A percentile compares a stretch with the other conserved stretches of the same genome.
Conservation (phyloP, 2,329 filamentous ascomycete genomes). For the Colletotrichum orbiculare region DNA sequence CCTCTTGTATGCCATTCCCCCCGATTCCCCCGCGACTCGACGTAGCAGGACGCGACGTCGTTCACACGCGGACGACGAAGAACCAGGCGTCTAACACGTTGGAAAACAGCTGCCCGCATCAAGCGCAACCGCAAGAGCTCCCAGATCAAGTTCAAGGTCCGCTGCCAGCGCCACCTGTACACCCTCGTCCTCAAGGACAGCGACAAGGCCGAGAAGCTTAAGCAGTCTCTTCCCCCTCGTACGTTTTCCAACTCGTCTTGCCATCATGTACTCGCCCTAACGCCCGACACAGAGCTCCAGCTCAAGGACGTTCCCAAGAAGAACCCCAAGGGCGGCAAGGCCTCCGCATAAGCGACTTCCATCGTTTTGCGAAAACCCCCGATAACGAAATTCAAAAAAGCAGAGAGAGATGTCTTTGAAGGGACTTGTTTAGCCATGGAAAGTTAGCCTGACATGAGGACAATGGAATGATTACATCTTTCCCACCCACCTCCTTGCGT, state of each 20-base stretch:
- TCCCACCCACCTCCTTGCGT: conserved; percentile 2
- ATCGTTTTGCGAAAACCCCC: background rate
- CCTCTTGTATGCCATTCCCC: conserved; percentile 79
- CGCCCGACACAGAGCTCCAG: conserved; percentile 54
- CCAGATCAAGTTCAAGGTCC: conserved; percentile 99
- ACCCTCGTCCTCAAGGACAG: conserved; percentile 98
- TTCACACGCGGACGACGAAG: conserved; percentile 5
- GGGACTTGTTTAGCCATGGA: conserved; percentile 28
- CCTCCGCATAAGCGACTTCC: conserved; percentile 44
- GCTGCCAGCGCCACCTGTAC: conserved; percentile 96
- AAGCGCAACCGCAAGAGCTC: conserved; percentile 93
- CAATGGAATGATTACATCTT: conserved; percentile 27
- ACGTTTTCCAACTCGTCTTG: conserved; percentile 54
- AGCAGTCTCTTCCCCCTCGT: conserved; percentile 98
- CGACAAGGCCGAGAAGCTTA: conserved; percentile 99
- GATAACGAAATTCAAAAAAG: conserved; percentile 18
- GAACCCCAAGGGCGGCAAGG: conserved; percentile 54
- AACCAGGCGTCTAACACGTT: conserved; percentile 44
- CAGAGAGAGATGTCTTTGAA: conserved; percentile 23
- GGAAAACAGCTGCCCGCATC: conserved; percentile 79
- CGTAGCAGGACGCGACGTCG: conserved; percentile 1
- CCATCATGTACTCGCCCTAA: background rate
- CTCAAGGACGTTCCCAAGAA: conserved; percentile 69
- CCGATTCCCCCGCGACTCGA: background rate
- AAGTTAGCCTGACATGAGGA: conserved; percentile 27